Base-by-base conservation (phyloP, 345 rosid species). In the Pistacia integerrima region DNA sequence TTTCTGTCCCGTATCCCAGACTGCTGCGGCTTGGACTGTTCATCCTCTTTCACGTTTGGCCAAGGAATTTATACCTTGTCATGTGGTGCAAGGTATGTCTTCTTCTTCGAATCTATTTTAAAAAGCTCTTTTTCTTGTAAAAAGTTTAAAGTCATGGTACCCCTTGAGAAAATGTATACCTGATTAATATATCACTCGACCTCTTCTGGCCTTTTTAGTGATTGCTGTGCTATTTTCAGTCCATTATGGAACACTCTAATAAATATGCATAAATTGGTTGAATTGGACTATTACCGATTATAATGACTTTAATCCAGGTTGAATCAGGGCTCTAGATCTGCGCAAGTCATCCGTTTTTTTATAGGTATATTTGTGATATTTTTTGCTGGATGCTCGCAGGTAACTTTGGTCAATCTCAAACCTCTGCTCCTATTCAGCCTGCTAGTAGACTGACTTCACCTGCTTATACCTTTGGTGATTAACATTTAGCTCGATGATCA, bases 81-180 rank as follows among this genome's bases (percentile, higher is more conserved):
- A 73, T 11, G 33, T 76, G 54, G 3, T 70, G 77, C 56, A 74
- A 78, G 80, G 85, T 82, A 78, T 58, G 46, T 68, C 68, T 65
- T 73, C 22, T 44, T 55, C 8, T 8, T 67, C n/a, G 54, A 22
- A 9, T 20, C 33, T 61, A 16, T 59, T 52, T 65, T 54, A 62
- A 11, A 51, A 33, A 13, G 8, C 14, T 11, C 11, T 3, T 11
- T 62, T 18, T n/a, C 68, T 22, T 7, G 13, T 17, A 16, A 6
- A 5, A 41, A 41, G 44, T 64, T 16, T 64, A 16, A 38, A 64
- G 14, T 11, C 25, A 22, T 22, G 25, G 25, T 22, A 22, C 25
- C 25, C 25, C 17, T 36, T 2, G 1, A 25, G 49, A 64, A 64
- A 64, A 64, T 8, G 38, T 20, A 20, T 25, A 44, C 9, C 33